Base-by-base conservation (phyloP, 345 rosid genomes). In the Ailanthus altissimus region DNA sequence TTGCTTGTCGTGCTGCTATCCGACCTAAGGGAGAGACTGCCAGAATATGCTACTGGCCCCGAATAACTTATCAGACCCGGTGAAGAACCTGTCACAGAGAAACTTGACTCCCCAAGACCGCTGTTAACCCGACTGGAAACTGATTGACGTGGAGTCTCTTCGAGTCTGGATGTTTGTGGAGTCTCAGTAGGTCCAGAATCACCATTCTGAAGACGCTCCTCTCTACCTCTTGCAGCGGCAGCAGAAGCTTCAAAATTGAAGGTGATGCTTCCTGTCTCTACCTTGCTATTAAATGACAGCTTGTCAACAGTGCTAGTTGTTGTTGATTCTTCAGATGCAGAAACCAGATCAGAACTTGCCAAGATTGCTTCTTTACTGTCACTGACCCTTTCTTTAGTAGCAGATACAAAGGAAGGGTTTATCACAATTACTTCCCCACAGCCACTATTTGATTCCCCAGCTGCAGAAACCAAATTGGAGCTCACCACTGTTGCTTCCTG, bases 1-100 rank as follows among this genome's bases (percentile, higher is more conserved):
- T 91, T 88, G 82, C 98, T 96, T 0, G 98, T 87, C 15, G 97
- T 87, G 87, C 99, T 96, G 90, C 97, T 90, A 71, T 96, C 97
- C 0, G 98, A 96, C 81, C 98, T 83, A 70, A 82, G 88, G 16
- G 98, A 96, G 69, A 93, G 83, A 73, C 90, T 92, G 57, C 99
- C 98, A 20, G 98, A 88, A 79, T 79, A 82, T 50, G 92, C 81
- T 50, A 91, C 84, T 1, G 87, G 89, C 38, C 93, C 98, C 2
- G 98, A 86, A 80, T 88, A 89, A 45, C 84, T 88, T 81, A 88
- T 88, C 46, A 85, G 86, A 46, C 94, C 89, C 25, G 93, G 85
- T 71, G 85, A 28, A 67, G 91, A 78, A 49, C 84, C 93, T 54
- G 90, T 73, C n/a, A 86, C 84, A 1, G 97, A 90, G 87, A 92